phyloP scores from a whole-genome alignment of 2,329 filamentous ascomycete genomes.

The Periconia macrospinosa region DNA sequence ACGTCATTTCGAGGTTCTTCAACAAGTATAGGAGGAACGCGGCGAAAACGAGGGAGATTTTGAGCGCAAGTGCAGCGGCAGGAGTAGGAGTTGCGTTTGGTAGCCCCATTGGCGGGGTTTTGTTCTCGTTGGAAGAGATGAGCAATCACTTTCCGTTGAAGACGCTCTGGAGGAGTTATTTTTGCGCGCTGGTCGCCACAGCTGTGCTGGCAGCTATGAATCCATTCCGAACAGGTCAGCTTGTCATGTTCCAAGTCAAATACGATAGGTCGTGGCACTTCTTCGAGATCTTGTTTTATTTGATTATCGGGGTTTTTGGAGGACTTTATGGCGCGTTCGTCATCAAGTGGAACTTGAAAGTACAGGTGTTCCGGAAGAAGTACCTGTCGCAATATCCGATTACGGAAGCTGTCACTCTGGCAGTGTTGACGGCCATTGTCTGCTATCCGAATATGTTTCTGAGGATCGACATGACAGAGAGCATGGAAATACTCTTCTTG shows the following conservation, averaged over 20 bases:
- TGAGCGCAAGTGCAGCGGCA: slow-evolving; percentile 91
- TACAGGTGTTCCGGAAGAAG: slow-evolving; percentile 90
- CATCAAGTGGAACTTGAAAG: slow-evolving; percentile 94
- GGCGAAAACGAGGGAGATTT: slow-evolving; percentile 90
- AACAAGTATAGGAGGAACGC: slow-evolving; percentile 90
- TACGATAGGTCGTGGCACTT: slow-evolving; percentile 98
- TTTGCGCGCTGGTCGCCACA: slow-evolving; percentile 93
- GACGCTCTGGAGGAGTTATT: slow-evolving; percentile 97
- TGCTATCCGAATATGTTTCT: slow-evolving; percentile 97
- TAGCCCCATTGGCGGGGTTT: slow-evolving; percentile 91
- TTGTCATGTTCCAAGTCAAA: slow-evolving; percentile 98
- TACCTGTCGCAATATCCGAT: slow-evolving; percentile 84
- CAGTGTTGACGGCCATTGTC: slow-evolving; percentile 82
- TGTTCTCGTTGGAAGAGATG: slow-evolving; percentile 98
- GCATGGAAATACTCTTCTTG: slow-evolving; percentile 95
- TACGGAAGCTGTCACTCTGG: slow-evolving; percentile 81
- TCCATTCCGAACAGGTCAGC: slow-evolving; percentile 91
- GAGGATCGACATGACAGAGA: slow-evolving; percentile 97
- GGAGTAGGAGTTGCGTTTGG: slow-evolving; percentile 97
- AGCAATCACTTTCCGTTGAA: slow-evolving; percentile 94
- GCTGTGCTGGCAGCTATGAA: slow-evolving; percentile 95
- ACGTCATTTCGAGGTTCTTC: slow-evolving; percentile 92
- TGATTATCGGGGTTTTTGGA: slow-evolving; percentile 88
- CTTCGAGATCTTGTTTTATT: slow-evolving; percentile 91
- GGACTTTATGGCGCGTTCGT: slow-evolving; percentile 95